These are phyloP conservation scores for Saussurea involucrata DNA, from an alignment of 129 eudicot species.

Conservation along the genomic window DNA sequence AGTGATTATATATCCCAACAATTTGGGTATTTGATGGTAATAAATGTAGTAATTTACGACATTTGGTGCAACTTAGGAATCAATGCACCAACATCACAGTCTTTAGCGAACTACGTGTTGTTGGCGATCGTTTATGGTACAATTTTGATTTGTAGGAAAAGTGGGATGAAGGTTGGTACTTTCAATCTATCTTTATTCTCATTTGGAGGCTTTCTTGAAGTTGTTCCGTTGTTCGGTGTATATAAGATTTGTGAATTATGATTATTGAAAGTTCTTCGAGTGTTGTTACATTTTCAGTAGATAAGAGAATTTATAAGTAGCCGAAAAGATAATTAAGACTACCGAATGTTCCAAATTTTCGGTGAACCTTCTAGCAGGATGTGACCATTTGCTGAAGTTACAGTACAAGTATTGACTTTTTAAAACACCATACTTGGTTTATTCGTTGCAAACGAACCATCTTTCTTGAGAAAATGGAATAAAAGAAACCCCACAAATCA, in stretches of 20 bases:
- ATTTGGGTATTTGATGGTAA: not conserved
- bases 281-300: not conserved
- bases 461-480: not conserved
- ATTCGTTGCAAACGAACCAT: not conserved
- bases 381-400: not conserved
- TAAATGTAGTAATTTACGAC: slow-evolving; percentile 5
- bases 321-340: not conserved
- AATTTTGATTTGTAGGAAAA: slow-evolving; percentile 48
- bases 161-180: slow-evolving; percentile 63
- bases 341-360: too few species aligned
- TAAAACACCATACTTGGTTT: not conserved
- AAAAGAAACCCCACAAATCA: not conserved
- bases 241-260: not conserved
- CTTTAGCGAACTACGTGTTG: slow-evolving; percentile 71
- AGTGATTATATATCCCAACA: not conserved
- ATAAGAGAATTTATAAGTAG: not conserved
- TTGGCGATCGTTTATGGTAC: slow-evolving; percentile 73
- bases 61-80: slow-evolving; percentile 45
- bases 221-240: not conserved
- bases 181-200: not conserved
- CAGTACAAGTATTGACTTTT: not conserved
- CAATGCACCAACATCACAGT: slow-evolving; percentile 94
- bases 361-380: too few species aligned
- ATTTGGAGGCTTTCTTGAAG: not conserved
- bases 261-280: not conserved